Evolutionary conservation across 2,329 filamentous ascomycete species (phyloP).

Genomic region (Apiospora koreana): DNA sequence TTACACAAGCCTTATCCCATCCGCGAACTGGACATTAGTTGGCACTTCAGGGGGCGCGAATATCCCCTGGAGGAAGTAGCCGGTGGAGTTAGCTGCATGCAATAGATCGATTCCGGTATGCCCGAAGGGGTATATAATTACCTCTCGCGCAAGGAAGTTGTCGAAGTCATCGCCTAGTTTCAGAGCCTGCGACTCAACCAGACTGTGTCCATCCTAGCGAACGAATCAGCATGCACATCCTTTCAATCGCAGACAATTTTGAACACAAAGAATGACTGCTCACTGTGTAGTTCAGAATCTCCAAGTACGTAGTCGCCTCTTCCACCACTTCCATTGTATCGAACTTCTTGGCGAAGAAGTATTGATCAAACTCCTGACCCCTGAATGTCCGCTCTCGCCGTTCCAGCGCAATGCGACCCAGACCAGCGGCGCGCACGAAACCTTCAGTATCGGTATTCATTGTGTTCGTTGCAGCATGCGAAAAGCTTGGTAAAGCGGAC

Average conservation of each 20-base stretch:
- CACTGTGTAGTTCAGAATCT: constrained; percentile 1
- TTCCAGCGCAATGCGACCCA: neutral
- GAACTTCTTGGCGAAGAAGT: neutral
- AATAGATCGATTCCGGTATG: no score
- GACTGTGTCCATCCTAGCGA: neutral
- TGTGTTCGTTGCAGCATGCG: neutral
- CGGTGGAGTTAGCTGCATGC: neutral
- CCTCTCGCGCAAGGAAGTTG: constrained; percentile 4
- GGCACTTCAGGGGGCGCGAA: neutral
- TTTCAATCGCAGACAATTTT: neutral
- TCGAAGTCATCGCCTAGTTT: constrained; percentile 8
- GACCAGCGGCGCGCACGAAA: neutral
- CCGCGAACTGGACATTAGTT: neutral
- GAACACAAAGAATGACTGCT: neutral
- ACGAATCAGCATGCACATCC: neutral
- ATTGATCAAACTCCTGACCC: neutral
- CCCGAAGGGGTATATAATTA: no score
- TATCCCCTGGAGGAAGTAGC: neutral
- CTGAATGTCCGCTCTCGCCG: neutral
- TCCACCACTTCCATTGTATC: neutral
- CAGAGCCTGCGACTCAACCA: neutral
- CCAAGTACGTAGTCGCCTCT: neutral
- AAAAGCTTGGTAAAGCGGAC: neutral
- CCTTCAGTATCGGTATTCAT: neutral
- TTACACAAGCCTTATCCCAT: constrained; percentile 9